Evolutionary conservation across 1,284 basidiomycete species (phyloP), one percentile per base, ranked within the genome.

Genomic region (Ustilago curta): DNA sequence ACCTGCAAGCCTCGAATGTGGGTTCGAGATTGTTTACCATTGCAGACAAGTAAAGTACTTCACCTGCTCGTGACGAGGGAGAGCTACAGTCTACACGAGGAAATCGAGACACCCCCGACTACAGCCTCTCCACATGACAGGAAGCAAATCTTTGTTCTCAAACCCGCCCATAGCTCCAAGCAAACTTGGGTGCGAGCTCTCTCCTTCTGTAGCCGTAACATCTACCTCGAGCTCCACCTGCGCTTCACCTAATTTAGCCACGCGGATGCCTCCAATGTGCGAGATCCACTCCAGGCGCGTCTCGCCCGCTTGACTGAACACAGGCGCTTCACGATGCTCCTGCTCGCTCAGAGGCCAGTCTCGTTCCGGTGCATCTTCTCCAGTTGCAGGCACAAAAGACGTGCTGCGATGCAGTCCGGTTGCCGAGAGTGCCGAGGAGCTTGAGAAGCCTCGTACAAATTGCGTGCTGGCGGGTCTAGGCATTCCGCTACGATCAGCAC

Each of bases 281-380:
- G 75, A 76, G 37, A 84, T 79, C 82, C 82, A 84, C 45, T 84
- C 82, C 14, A 83, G 42, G 12, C 80, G 59, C 23, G 59, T 56
- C 47, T 82, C 82, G 19, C 40, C 64, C n/a, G 79, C 52, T 16
- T 59, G 53, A 32, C 60, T 59, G 60, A 79, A 84, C 9, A 83
- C 62, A 19, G 77, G 80, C 5, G 77, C 76, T 21, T 56, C 55
- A 8, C 66, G 59, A 32, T 75, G 72, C 55, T 75, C 67, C 40
- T 56, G 48, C 35, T 70, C 72, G 31, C 35, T 63, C 40, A 75
- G 44, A 21, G 72, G 72, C 72, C 72, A 75, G 31, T 75, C 72
- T 27, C 72, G 59, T 18, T 66, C 68, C n/a, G 31, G n/a, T 19
- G 32, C 52, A 7, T 60, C 49, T 4, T 50, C 52, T 2, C 40